phyloP scores from a whole-genome alignment of 345 rosid species.

The Brassica juncea region DNA sequence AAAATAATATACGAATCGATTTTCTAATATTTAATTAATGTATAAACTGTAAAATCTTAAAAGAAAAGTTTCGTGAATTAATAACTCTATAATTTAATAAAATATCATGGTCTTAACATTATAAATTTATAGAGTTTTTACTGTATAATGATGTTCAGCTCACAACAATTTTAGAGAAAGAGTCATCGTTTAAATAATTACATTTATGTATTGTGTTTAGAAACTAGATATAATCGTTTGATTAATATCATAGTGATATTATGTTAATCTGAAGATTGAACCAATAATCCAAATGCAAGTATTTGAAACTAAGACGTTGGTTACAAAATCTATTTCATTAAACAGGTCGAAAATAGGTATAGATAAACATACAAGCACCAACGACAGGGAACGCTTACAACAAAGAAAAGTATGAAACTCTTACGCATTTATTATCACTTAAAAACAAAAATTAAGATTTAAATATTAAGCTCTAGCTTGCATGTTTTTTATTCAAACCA shows the following conservation, averaged over 20 bases:
- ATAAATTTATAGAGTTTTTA: too few species aligned
- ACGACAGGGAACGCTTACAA: neutral
- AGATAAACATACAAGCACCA: neutral
- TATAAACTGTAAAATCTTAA: too few species aligned
- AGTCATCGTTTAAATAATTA: neutral
- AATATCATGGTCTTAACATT: too few species aligned
- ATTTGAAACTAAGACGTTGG: neutral
- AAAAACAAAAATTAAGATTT: neutral
- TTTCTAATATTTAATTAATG: too few species aligned
- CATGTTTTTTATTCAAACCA: slow-evolving; percentile 27
- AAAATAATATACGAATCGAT: too few species aligned
- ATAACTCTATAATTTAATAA: too few species aligned
- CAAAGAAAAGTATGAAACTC: neutral
- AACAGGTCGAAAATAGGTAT: neutral
- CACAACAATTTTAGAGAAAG: neutral
- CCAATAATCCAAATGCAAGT: neutral
- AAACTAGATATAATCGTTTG: neutral
- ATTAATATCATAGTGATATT: neutral
- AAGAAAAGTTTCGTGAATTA: too few species aligned
- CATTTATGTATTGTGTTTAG: neutral
- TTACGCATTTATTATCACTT: slow-evolving; percentile 1
- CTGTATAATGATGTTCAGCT: neutral
- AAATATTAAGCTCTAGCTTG: neutral
- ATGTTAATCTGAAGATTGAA: slow-evolving; percentile 3
- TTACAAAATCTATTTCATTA: slow-evolving; percentile 16